Conservation (phyloP, 1,284 basidiomycete species). For the Phylloboletellus chloephorus region DNA sequence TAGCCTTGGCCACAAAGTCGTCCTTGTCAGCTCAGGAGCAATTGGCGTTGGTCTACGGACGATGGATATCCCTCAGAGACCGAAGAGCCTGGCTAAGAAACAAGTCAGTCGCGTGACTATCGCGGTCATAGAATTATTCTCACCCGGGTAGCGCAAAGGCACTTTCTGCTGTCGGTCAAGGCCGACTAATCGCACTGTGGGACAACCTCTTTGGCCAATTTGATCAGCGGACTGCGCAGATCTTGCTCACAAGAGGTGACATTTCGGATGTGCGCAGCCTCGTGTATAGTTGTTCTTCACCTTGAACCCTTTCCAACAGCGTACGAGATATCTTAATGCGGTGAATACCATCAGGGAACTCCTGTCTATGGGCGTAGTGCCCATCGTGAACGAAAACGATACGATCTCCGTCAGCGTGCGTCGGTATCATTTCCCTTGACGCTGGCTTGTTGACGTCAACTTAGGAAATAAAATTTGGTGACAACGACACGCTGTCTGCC, state of each 20-base stretch:
- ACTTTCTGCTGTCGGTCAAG: constrained; percentile 94
- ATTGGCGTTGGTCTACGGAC: constrained; percentile 92
- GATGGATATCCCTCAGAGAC: constrained; percentile 79
- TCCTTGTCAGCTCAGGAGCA: constrained; percentile 93
- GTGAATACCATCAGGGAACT: constrained; percentile 90
- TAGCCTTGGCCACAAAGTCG: constrained; percentile 83
- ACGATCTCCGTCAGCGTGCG: constrained; percentile 90
- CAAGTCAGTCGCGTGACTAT: constrained; percentile 51
- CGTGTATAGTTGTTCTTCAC: background rate
- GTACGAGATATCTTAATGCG: constrained; percentile 90
- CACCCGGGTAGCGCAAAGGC: constrained; percentile 49
- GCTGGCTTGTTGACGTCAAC: constrained; percentile 4
- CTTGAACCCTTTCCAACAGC: constrained; percentile 40
- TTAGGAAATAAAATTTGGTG: constrained; percentile 99
- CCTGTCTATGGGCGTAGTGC: constrained; percentile 85
- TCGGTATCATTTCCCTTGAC: constrained; percentile 16
- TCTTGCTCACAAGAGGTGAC: constrained; percentile 90
- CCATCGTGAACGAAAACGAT: constrained; percentile 96
- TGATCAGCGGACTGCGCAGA: constrained; percentile 93
- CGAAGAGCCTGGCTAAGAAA: constrained; percentile 85
- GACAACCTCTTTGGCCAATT: constrained; percentile 93
- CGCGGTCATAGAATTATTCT: background rate
- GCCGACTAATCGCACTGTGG: constrained; percentile 92
- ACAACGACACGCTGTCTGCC: constrained; percentile 97
- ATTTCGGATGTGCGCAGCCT: constrained; percentile 83